Base-by-base conservation (phyloP, 345 rosid species). In the Dimocarpus longan region DNA sequence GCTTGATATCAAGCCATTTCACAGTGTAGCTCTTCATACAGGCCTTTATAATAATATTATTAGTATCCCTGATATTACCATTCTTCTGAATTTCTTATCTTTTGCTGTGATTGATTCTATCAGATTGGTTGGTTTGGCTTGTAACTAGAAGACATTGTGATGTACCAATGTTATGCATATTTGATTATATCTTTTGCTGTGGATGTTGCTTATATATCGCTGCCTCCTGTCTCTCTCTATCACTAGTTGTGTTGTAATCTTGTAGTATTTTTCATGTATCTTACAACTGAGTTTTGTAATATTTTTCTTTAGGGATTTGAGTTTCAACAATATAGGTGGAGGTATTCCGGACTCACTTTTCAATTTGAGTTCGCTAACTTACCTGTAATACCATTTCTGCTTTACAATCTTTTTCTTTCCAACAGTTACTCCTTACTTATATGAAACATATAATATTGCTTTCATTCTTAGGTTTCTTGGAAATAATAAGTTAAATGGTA, bases 381-480 rank as follows among this genome's bases (percentile, higher is more conserved):
- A 77, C 87, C 81, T 93, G 96, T 93, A 94, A 87, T 83, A 39
- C 42, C n/a, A 71, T 63, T 63, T 80, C 73, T 64, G 10, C 26
- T 76, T 60, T 16, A 1, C 26, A 62, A 26, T 43, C 1, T 64
- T 3, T 39, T 76, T 16, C 65, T 16, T 79, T 7, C 56, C 7
- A 64, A 73, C 18, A 71, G 65, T 26, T 18, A 66, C 54, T 24
- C n/a, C 54, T 21, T 19, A 50, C 19, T 19, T 13, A 73, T 32
- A 13, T 52, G 42, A 78, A 62, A 46, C 10, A 56, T 72, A 16
- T 74, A 21, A 64, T 76, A n/a, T 50, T 83, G 64, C 74, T 76
- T 78, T 79, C 57, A 19, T 79, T 8, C 62, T 54, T 83, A 94
- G 98, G 89, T 93, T 91, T 81, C 85, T 88, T 59, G 91, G 93